A percentile compares a stretch with the other conserved stretches of the same genome.
Conservation (phyloP, 139 green algal genomes). For the Chlorella sp. region DNA sequence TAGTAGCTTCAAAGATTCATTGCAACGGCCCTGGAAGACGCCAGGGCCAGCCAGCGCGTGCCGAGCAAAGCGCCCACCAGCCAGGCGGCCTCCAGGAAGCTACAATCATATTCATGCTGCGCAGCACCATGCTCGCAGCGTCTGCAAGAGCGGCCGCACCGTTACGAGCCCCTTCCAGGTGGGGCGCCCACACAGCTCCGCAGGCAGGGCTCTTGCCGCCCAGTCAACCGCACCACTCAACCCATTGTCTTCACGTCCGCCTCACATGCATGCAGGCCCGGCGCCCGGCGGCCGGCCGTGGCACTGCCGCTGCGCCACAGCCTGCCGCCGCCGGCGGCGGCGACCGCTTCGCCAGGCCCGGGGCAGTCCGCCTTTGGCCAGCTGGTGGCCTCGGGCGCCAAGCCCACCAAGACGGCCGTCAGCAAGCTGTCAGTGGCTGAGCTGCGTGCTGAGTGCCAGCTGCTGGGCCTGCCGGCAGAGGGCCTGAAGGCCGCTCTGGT, state of each 20-base stretch:
- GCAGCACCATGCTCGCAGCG: no score
- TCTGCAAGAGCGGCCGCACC: no score
- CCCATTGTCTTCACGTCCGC: background rate
- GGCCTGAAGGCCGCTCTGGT: constrained; percentile 43
- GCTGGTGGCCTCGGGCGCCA: background rate
- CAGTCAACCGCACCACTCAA: no score
- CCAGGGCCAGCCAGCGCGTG: no score
- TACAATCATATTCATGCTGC: no score
- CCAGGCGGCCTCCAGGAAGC: no score
- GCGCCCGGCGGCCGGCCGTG: background rate
- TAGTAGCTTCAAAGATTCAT: no score
- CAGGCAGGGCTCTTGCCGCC: no score
- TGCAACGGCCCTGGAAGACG: no score
- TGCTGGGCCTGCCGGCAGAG: constrained; percentile 12
- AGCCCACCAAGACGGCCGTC: constrained; percentile 33
- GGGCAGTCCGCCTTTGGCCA: background rate
- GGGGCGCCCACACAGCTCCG: no score
- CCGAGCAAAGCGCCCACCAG: no score
- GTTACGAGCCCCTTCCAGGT: no score
- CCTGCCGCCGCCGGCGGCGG: background rate
- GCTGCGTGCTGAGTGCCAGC: constrained; percentile 30
- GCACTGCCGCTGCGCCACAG: background rate
- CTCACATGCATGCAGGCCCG: background rate
- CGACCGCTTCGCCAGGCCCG: background rate
- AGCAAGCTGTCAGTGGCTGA: constrained; percentile 28